Evolutionary conservation across 441 rosid species (phyloP), one percentile per base, ranked within the genome.

Genomic region (Erodium texanum): DNA sequence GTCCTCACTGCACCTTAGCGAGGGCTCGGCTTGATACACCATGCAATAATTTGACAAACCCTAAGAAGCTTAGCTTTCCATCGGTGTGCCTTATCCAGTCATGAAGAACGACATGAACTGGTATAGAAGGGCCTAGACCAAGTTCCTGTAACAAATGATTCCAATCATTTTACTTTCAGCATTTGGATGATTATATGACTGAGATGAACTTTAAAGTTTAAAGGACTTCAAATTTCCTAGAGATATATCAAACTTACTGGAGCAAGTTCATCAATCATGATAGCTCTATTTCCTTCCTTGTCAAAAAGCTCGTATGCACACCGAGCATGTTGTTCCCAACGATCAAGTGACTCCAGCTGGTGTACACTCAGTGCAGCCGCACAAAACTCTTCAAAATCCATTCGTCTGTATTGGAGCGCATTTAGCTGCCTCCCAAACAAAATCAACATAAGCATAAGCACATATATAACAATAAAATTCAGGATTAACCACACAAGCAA

Each of bases 351-450:
- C 83, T 91, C 99, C 67, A 89, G 82, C 83, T 89, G 99, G 83
- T 89, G 93, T 68, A 94, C 93, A 20, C 91, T 92, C 32, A 89
- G 70, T 22, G 94, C 81, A 74, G 99, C 98, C 66, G 97, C 97
- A 79, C 97, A 89, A 73, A 94, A 94, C 81, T 94, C 99, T 81
- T 86, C 92, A 56, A 94, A 94, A 70, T 81, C 92, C 97, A 92
- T 88, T 68, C 86, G 85, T 86, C 88, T 89, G 89, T 86, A 86
- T 70, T 86, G 89, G 59, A 92, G 97, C 74, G 86, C 80, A 78
- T 78, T 84, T 74, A 92, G 81, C 99, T 94, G 90, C 36, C 70
- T 71, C 72, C 68, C 23, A 79, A 38, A 12, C 63, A 24, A 77
- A 73, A 71, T 59, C 59, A 50, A 69, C 9, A 24, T 20, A 12